phyloP scores from a whole-genome alignment of 2,329 filamentous ascomycete genomes.

The Aspergillus aculeatus region DNA sequence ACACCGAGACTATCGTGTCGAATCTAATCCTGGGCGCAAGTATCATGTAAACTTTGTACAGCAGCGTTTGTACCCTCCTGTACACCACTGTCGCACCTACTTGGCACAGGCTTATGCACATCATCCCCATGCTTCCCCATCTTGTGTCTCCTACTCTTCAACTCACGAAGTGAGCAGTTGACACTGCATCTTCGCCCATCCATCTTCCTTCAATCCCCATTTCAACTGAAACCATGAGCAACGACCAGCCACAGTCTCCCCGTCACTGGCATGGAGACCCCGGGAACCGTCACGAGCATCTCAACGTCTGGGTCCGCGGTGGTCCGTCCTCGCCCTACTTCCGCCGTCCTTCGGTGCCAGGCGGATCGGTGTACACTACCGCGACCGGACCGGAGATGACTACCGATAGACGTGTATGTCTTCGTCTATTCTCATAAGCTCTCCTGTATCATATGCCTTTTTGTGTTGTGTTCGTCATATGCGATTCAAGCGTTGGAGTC shows the following conservation, averaged over 20 bases:
- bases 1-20: neutral
- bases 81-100: neutral
- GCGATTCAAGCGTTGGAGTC: neutral
- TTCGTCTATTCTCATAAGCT: neutral
- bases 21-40: neutral
- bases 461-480: neutral
- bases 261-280: constrained; percentile 38
- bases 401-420: constrained; percentile 29
- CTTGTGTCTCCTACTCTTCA: neutral
- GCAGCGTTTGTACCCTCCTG: neutral
- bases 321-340: constrained; percentile 20
- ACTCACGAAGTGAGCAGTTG: constrained; percentile 3
- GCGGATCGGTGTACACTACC: neutral
- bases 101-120: too few species aligned
- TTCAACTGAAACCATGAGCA: constrained; percentile 19
- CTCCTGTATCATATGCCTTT: neutral
- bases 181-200: neutral
- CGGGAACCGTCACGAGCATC: constrained; percentile 37
- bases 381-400: constrained; percentile 13
- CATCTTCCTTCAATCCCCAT: neutral
- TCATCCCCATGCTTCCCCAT: neutral
- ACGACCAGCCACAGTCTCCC: constrained; percentile 21
- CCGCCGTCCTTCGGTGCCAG: constrained; percentile 22
- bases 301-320: constrained; percentile 37
- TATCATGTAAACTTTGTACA: neutral